Evolutionary conservation across 2,329 filamentous ascomycete species (phyloP).

Genomic region (Neofusicoccum parvum): DNA sequence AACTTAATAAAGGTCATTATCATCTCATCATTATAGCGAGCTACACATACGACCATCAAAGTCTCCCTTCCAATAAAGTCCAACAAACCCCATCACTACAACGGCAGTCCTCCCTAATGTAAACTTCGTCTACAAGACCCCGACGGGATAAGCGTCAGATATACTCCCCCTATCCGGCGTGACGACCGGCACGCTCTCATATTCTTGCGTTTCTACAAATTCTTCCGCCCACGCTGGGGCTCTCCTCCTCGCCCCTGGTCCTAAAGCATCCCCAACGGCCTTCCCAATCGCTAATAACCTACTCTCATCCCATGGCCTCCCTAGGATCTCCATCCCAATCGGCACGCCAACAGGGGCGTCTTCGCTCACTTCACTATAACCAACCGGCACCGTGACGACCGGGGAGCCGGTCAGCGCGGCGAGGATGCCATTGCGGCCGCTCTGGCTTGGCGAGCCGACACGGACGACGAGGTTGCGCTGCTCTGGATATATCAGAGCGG

Average conservation of each 20-base stretch:
- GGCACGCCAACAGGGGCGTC: slow-evolving; percentile 61
- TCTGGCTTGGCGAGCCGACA: slow-evolving; percentile 58
- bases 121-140: slow-evolving; percentile 34
- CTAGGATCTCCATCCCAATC: slow-evolving; percentile 66
- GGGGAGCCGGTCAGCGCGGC: slow-evolving; percentile 57
- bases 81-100: no score
- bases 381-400: slow-evolving; percentile 56
- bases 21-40: no score
- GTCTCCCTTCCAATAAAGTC: not conserved
- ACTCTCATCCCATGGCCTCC: slow-evolving; percentile 58
- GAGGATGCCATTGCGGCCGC: slow-evolving; percentile 61
- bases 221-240: slow-evolving; percentile 50
- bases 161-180: slow-evolving; percentile 48
- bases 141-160: slow-evolving; percentile 51
- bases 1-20: no score
- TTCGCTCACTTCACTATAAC: slow-evolving; percentile 52
- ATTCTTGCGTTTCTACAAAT: slow-evolving; percentile 42
- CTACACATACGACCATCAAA: not conserved
- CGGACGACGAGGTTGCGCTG: slow-evolving; percentile 65
- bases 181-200: slow-evolving; percentile 49
- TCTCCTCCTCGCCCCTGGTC: slow-evolving; percentile 49
- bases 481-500: slow-evolving; percentile 65
- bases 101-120: not conserved
- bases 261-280: slow-evolving; percentile 43
- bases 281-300: slow-evolving; percentile 58